Evolutionary conservation across 441 rosid genomes (phyloP), one percentile per base, ranked within the genome.

Genomic region (Croton setiger): DNA sequence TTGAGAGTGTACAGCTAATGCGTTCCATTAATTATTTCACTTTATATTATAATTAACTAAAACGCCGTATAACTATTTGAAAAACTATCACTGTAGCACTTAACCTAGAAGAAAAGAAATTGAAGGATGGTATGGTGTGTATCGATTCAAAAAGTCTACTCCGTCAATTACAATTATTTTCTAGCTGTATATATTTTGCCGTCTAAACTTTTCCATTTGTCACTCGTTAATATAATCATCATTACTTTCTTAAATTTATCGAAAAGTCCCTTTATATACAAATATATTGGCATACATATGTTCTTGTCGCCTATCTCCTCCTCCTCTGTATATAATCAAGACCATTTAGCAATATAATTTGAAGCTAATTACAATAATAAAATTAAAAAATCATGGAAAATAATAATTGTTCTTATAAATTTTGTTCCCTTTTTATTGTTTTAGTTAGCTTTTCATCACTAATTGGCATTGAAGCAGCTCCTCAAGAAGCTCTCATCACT

Each of bases 391-490:
- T 55, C 8, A 55, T 55, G 60, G 60, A 27, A 23, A 55, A 27
- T 3, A 21, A 33, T 23, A 20, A 27, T 27, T 27, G 2, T 27
- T 27, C 31, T 27, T 27, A 52, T 11, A 52, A 23, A 54, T 33
- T 54, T 5, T 20, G 4, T 13, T 55, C 11, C n/a, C 23, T 55
- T 27, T 27, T 36, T 36, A n/a, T 27, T 55, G 36, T 27, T 8
- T 21, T 11, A 53, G n/a, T 51, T 18, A 37, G 56, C 14, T 68
- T 49, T 70, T 44, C 54, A 0, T 44, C 54, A 0, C 55, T 47
- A 7, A 13, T 52, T 20, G 2, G 4, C 31, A 12, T 51, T 20
- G 76, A 74, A 75, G 85, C 85, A 21, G 85, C 78, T 71, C 85
- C 70, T 3, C 4, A 37, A 20, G 68, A 60, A 0, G 70, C 85